Conservation (phyloP, 2,329 filamentous ascomycete species). For the Akanthomyces lecanii region DNA sequence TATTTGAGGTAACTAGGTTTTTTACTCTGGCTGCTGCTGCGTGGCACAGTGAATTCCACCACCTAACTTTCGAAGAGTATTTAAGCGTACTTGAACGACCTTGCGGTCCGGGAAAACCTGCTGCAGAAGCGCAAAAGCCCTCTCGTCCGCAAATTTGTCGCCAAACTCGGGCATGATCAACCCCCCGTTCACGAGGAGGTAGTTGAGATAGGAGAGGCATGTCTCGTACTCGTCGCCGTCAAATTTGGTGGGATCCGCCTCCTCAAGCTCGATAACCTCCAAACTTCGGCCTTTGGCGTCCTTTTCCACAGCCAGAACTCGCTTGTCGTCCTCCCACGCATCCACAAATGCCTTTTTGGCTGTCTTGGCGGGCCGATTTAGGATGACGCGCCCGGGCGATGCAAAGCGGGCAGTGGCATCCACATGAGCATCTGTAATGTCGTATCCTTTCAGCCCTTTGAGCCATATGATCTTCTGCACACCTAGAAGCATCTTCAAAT, state of each 20-base stretch:
- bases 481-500: conserved; percentile 10
- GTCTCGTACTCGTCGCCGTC: conserved; percentile 14
- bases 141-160: conserved; percentile 7
- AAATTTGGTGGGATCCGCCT: conserved; percentile 12
- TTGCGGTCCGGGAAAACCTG: conserved; percentile 12
- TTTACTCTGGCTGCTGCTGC: conserved; percentile 14
- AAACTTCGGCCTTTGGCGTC: conserved; percentile 12
- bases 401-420: conserved; percentile 15
- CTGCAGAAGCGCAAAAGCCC: background rate
- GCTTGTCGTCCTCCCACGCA: conserved; percentile 3
- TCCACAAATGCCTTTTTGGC: conserved; percentile 1
- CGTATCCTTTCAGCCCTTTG: conserved; percentile 13
- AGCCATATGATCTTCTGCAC: conserved; percentile 18
- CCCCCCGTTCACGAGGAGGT: conserved; percentile 14
- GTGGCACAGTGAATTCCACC: conserved; percentile 17
- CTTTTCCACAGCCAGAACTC: conserved; percentile 1
- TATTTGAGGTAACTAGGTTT: no score
- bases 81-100: conserved; percentile 8
- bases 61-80: conserved; percentile 7
- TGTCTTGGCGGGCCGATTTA: conserved; percentile 6
- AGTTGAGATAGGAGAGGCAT: conserved; percentile 15
- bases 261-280: conserved; percentile 12
- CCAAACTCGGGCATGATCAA: conserved; percentile 16
- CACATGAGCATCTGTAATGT: conserved; percentile 18
- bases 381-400: conserved; percentile 7